Percentiles rank a stretch among this genome's conserved stretches.
Conservation (phyloP, 2,329 filamentous ascomycete genomes). For the Pseudogymnoascus sp. region DNA sequence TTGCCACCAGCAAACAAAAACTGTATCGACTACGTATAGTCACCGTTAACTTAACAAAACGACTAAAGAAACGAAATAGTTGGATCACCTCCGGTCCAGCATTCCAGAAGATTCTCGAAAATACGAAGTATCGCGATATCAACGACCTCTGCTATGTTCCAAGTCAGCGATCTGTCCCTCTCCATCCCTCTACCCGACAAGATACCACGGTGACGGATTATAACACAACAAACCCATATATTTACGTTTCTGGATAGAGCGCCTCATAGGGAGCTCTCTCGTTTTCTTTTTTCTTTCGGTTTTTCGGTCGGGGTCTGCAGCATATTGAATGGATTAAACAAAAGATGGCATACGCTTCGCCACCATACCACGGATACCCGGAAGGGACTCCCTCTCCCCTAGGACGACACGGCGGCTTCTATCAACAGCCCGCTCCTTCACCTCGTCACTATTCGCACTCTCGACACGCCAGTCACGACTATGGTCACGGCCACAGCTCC, state of each 20-base stretch:
- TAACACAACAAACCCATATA: slow-evolving; percentile 8
- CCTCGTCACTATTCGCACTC: slow-evolving; percentile 22
- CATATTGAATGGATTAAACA: slow-evolving; percentile 7
- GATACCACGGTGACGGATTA: slow-evolving; percentile 10
- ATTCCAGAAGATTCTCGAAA: neutral
- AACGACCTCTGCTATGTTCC: slow-evolving; percentile 8
- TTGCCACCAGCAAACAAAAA: slow-evolving; percentile 7
- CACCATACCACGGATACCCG: slow-evolving; percentile 23
- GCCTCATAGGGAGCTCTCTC: neutral
- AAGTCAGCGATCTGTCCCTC: slow-evolving; percentile 7
- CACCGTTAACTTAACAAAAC: neutral
- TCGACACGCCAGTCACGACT: slow-evolving; percentile 26
- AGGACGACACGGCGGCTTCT: slow-evolving; percentile 24
- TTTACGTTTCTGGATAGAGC: slow-evolving; percentile 6
- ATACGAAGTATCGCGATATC: neutral
- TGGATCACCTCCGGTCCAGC: slow-evolving; percentile 5
- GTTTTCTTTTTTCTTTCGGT: slow-evolving; percentile 3
- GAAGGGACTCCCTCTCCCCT: slow-evolving; percentile 27
- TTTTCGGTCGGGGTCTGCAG: slow-evolving; percentile 5
- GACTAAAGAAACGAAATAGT: neutral
- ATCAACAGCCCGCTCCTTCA: slow-evolving; percentile 20
- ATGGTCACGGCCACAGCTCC: slow-evolving; percentile 21
- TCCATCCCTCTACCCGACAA: slow-evolving; percentile 8
- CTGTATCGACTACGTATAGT: slow-evolving; percentile 5
- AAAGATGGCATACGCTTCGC: slow-evolving; percentile 9